Evolutionary conservation across 2,329 filamentous ascomycete species (phyloP).

Genomic region (Ceratocystis cubensis): DNA sequence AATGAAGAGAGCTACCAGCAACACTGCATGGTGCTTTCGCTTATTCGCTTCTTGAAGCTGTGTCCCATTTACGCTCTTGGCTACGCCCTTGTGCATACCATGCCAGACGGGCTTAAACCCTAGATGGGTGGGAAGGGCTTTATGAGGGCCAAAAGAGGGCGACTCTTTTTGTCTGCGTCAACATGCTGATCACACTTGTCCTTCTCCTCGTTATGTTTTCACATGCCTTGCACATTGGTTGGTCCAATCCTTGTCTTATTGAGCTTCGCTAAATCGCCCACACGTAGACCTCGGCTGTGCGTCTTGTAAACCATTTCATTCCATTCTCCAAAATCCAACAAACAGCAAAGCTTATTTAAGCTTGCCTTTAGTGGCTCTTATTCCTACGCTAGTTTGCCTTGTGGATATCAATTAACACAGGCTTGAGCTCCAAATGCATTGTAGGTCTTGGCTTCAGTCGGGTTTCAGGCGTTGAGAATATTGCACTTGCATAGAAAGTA

Average conservation of each 20-base stretch:
- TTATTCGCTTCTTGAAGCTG: too few relatives aligned
- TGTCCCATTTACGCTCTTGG: neutral
- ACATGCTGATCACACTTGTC: neutral
- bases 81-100: slow-evolving; percentile 1
- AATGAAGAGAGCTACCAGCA: slow-evolving; percentile 1
- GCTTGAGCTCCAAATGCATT: neutral
- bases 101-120: neutral
- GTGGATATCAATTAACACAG: too few relatives aligned
- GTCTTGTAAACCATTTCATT: neutral
- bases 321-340: neutral
- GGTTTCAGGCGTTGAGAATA: neutral
- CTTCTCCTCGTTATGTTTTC: neutral
- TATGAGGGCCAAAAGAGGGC: neutral
- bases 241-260: neutral
- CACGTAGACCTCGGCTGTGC: slow-evolving; percentile 8
- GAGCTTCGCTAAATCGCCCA: neutral
- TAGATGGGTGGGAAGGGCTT: neutral
- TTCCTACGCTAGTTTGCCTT: neutral
- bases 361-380: neutral
- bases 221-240: neutral
- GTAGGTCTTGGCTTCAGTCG: neutral
- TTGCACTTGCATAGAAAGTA: too few relatives aligned
- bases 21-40: neutral
- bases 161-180: neutral
- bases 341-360: neutral